A percentile compares a stretch with the other conserved stretches of the same genome.
Conservation (phyloP, 345 rosid genomes). For the Alliaria petiolata region DNA sequence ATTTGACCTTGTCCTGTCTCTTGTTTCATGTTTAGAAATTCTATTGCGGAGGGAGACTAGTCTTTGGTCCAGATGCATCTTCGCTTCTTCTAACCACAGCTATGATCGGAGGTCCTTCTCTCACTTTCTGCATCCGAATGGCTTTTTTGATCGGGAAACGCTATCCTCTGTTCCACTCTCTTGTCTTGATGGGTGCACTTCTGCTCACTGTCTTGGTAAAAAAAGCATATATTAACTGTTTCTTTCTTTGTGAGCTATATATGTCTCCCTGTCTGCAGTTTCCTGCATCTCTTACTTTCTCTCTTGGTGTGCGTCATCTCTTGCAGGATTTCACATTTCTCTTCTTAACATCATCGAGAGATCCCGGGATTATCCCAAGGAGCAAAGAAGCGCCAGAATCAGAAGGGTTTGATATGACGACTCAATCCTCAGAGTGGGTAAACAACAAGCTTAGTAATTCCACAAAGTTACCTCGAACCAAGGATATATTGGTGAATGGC, state of each 20-base stretch:
- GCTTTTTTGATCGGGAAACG: slow-evolving; percentile 25
- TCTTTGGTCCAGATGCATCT: slow-evolving; percentile 83
- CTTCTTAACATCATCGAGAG: slow-evolving; percentile 62
- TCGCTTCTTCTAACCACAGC: slow-evolving; percentile 60
- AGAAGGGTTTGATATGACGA: slow-evolving; percentile 51
- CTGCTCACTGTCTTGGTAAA: slow-evolving; percentile 69
- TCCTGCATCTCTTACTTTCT: not conserved
- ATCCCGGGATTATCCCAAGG: slow-evolving; percentile 89
- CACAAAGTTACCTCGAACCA: slow-evolving; percentile 67
- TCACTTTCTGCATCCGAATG: slow-evolving; percentile 68
- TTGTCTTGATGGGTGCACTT: slow-evolving; percentile 48
- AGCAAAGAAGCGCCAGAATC: slow-evolving; percentile 44
- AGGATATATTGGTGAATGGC: slow-evolving; percentile 68
- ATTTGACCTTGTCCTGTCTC: slow-evolving; percentile 5
- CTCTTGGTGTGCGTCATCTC: not conserved
- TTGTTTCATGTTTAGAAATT: slow-evolving; percentile 53
- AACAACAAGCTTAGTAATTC: slow-evolving; percentile 67
- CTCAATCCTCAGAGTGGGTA: slow-evolving; percentile 35
- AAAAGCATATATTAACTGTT: not conserved
- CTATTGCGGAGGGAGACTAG: slow-evolving; percentile 75
- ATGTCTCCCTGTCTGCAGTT: not conserved
- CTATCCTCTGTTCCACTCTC: slow-evolving; percentile 36
- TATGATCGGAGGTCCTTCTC: slow-evolving; percentile 72
- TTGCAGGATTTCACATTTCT: slow-evolving; percentile 71
- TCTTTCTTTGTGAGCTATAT: not conserved